phyloP scores from a whole-genome alignment of 2,329 filamentous ascomycete genomes.

The Fusarium sp. region DNA sequence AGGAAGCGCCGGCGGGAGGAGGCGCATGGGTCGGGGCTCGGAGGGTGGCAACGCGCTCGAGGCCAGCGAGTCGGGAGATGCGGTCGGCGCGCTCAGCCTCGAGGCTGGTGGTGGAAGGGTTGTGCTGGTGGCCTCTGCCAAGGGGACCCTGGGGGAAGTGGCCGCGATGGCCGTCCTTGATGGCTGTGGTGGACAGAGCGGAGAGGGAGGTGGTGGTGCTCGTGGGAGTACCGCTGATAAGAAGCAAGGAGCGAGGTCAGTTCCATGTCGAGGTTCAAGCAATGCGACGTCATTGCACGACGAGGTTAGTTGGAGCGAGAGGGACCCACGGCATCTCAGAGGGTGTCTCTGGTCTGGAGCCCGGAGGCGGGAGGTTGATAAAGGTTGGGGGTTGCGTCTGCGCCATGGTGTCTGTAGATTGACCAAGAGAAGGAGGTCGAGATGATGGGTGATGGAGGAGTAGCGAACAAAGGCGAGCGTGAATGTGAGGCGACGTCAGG shows the following conservation, averaged over 20 bases:
- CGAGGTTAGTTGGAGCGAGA: slow-evolving; percentile 20
- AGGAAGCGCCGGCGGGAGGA: slow-evolving; percentile 48
- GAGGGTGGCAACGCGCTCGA: slow-evolving; percentile 86
- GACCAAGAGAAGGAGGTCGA: not conserved
- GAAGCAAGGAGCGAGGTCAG: slow-evolving; percentile 19
- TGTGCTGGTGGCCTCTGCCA: slow-evolving; percentile 69
- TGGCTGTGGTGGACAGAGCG: slow-evolving; percentile 90
- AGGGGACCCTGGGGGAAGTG: slow-evolving; percentile 70
- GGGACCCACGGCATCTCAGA: slow-evolving; percentile 86
- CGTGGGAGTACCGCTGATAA: slow-evolving; percentile 85
- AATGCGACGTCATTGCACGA: slow-evolving; percentile 1
- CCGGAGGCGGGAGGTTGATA: slow-evolving; percentile 86
- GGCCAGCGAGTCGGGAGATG: slow-evolving; percentile 92
- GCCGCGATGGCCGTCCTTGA: slow-evolving; percentile 95
- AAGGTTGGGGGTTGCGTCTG: slow-evolving; percentile 70
- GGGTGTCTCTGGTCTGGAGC: slow-evolving; percentile 86
- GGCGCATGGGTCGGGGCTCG: slow-evolving; percentile 61
- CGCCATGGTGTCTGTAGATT: slow-evolving; percentile 48
- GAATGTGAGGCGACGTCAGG: slow-evolving; percentile 15
- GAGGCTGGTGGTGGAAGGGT: slow-evolving; percentile 75
- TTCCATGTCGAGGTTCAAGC: not conserved
- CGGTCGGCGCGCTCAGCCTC: slow-evolving; percentile 95
- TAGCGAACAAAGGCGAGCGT: not conserved
- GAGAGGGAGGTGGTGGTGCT: slow-evolving; percentile 93
- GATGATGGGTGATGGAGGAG: not conserved